Percentiles rank a stretch among this genome's conserved stretches.
These are phyloP conservation scores for Capsella bursapastoris DNA, from an alignment of 345 rosid species.

Conservation along the genomic window DNA sequence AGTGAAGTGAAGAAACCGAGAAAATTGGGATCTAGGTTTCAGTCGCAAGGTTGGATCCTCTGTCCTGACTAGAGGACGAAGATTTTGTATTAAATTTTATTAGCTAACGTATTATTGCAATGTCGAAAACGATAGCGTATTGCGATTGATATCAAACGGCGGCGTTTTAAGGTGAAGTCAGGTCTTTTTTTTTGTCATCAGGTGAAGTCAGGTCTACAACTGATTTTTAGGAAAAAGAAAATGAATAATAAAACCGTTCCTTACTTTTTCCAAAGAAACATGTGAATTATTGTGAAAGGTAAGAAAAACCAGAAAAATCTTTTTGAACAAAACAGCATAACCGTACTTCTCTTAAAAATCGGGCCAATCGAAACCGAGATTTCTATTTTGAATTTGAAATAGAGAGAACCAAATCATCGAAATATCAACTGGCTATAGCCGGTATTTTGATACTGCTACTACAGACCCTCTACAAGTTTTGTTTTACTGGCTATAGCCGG, in stretches of 20 bases:
- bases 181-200: too few species aligned
- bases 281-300: too few species aligned
- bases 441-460: not conserved
- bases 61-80: not conserved
- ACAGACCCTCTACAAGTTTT: not conserved
- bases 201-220: too few species aligned
- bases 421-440: conserved; percentile 34
- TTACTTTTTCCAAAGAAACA: too few species aligned
- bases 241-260: too few species aligned
- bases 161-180: too few species aligned
- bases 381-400: conserved; percentile 7
- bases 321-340: not conserved
- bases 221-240: too few species aligned
- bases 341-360: not conserved
- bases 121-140: not conserved
- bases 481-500: conserved; percentile 32
- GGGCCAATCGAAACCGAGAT: not conserved
- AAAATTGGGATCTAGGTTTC: conserved; percentile 24
- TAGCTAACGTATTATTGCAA: conserved; percentile 14
- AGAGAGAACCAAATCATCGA: not conserved
- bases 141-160: too few species aligned
- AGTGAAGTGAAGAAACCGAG: too few species aligned
- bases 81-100: too few species aligned
- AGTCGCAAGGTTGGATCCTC: conserved; percentile 24
- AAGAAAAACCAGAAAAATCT: too few species aligned